Base-by-base conservation (phyloP, 2,329 filamentous ascomycete species). In the Cephalotrichum gorgonifer region DNA sequence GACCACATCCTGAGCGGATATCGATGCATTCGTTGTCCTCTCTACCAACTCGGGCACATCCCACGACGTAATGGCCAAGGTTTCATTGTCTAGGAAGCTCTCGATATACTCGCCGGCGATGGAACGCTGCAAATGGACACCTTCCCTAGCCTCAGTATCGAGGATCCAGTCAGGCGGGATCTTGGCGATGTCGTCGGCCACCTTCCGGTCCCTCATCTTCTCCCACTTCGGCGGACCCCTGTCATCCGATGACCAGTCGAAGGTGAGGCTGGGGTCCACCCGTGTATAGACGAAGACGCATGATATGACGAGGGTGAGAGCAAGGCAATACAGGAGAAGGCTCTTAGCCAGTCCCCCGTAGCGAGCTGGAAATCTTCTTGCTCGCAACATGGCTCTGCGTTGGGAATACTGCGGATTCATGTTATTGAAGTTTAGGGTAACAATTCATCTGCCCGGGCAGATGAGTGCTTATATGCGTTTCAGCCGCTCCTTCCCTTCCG, bases 1-100 rank as follows among this genome's bases (percentile, higher is more conserved):
- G 11, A 51, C 48, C 14, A 54, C 51, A 6, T 41, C 47, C 31
- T 52, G 42, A 3, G 41, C 35, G 5, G 50, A 44, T 3, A 54
- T n/a, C 12, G 44, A 27, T 6, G 27, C 44, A 22, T 4, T 38
- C n/a, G 44, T 23, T 3, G 17, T 46, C 28, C 28, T 23, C 27
- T n/a, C 30, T 28, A 46, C 9, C 28, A 46, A 28, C n/a, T 46
- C 44, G 14, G 28, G 9, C 17, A 46, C 17, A 15, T 46, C 28
- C 27, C 31, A 12, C 15, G 44, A 46, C 28, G 28, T 46, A n/a
- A 46, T 46, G n/a, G 27, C 17, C 3, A 35, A 15, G 28, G 44
- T 46, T 20, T 17, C n/a, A 5, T 12, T 12, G 23, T 46, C 44
- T 14, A 46, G 44, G 6, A 46, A 20, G 15, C 30, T 46, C 23